Evolutionary conservation across 352 stramenopile species (phyloP).

Genomic region (Thraustochytrium sp.): DNA sequence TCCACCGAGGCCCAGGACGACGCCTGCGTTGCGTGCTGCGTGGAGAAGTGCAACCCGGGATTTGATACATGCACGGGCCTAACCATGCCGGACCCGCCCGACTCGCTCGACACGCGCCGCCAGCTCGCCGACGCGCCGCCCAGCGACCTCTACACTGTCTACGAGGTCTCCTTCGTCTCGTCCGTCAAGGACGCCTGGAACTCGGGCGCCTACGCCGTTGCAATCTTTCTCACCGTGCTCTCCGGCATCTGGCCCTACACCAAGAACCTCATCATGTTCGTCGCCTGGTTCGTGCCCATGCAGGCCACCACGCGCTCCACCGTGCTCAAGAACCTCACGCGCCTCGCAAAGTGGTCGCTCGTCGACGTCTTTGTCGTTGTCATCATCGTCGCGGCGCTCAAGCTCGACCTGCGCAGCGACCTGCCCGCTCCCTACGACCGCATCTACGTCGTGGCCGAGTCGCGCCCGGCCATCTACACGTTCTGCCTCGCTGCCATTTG

Average conservation of each 20-base stretch:
- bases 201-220: not conserved
- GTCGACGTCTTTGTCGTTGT: conserved; percentile 45
- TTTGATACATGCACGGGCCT: not conserved
- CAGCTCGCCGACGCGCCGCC: not conserved
- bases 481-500: conserved; percentile 35
- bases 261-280: conserved; percentile 44
- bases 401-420: not conserved
- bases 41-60: not conserved
- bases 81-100: not conserved
- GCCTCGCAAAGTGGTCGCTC: conserved; percentile 39
- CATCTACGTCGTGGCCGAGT: conserved; percentile 17
- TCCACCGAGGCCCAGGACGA: not conserved
- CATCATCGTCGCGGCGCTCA: conserved; percentile 36
- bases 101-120: not conserved
- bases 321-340: conserved; percentile 5
- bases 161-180: conserved; percentile 25
- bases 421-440: not conserved
- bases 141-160: conserved; percentile 34
- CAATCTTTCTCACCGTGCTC: not conserved
- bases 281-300: conserved; percentile 40
- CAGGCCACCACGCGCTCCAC: not conserved
- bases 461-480: conserved; percentile 16
- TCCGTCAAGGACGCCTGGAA: conserved; percentile 24
- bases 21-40: not conserved
- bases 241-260: conserved; percentile 44